Evolutionary conservation across 352 stramenopile genomes (phyloP).

Genomic region (Globisporangium middletonii): DNA sequence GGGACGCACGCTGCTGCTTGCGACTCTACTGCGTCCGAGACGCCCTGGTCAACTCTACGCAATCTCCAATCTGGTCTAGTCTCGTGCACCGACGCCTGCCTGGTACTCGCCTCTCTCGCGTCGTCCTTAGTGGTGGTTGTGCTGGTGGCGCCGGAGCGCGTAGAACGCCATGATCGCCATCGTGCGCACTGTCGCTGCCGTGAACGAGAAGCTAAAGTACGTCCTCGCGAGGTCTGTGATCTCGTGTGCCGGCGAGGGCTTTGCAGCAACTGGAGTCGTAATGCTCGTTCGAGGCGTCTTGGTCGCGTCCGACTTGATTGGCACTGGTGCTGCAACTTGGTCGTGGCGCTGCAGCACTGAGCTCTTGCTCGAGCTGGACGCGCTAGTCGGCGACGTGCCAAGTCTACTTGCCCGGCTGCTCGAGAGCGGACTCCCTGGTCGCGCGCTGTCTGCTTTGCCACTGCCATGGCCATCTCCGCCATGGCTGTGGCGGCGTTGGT

Average conservation of each 20-base stretch:
- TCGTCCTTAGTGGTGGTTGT: conserved; percentile 36
- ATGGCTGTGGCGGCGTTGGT: neutral
- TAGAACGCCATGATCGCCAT: conserved; percentile 15
- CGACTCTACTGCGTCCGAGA: neutral
- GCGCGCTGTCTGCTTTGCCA: conserved; percentile 1
- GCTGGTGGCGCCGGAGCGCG: conserved; percentile 23
- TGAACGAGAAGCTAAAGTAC: conserved; percentile 15
- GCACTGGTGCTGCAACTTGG: neutral
- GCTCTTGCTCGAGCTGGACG: neutral
- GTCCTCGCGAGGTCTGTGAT: conserved; percentile 10
- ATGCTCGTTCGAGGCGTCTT: neutral
- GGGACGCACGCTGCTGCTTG: neutral
- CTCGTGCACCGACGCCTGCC: too few species aligned
- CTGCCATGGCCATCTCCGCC: neutral
- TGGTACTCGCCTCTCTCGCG: neutral
- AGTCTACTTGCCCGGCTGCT: neutral
- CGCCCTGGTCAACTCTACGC: too few species aligned
- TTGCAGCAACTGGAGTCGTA: neutral
- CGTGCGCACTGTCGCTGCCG: conserved; percentile 12
- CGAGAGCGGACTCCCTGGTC: conserved; percentile 1
- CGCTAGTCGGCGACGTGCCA: too few species aligned
- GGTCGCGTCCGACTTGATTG: neutral
- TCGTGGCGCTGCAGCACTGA: too few species aligned
- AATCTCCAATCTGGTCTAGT: neutral
- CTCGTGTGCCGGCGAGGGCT: conserved; percentile 1